Conservation (phyloP, 176 grass and related monocot genomes). For the Areca catechu region DNA sequence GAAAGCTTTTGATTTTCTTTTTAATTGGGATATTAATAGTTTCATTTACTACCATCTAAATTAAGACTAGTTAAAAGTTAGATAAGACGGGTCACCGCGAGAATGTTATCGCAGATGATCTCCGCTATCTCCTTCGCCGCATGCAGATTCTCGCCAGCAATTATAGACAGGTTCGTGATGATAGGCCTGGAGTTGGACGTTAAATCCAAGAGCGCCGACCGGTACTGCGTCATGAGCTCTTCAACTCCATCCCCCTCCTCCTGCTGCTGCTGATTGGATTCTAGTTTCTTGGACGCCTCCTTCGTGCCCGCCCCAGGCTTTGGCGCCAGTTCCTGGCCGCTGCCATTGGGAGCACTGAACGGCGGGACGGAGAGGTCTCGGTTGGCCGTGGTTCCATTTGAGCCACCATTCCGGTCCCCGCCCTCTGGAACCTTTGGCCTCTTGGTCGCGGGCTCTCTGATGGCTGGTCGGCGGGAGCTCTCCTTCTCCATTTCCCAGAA, state of each 20-base stretch:
- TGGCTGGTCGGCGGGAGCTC: slow-evolving; percentile 58
- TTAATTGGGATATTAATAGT: no score
- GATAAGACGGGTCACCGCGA: slow-evolving; percentile 61
- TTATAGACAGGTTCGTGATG: slow-evolving; percentile 99
- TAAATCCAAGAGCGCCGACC: slow-evolving; percentile 77
- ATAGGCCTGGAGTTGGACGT: slow-evolving; percentile 99
- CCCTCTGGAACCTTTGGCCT: slow-evolving; percentile 40
- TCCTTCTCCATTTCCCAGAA: slow-evolving; percentile 20
- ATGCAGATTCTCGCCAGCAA: slow-evolving; percentile 90
- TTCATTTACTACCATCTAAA: no score
- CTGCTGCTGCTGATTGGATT: slow-evolving; percentile 24
- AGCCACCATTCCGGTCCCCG: not conserved
- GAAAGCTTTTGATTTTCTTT: no score
- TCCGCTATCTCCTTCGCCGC: slow-evolving; percentile 70
- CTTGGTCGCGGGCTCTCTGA: slow-evolving; percentile 49
- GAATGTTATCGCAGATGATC: slow-evolving; percentile 79
- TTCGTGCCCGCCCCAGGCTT: not conserved
- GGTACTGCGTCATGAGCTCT: slow-evolving; percentile 86
- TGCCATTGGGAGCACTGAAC: not conserved
- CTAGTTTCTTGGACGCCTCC: not conserved
- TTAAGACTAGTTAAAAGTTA: not conserved
- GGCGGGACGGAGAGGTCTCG: slow-evolving; percentile 8
- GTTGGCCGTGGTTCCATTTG: not conserved
- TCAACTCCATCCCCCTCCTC: no score
- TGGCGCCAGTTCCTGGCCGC: not conserved